A percentile compares a stretch with the other conserved stretches of the same genome.
Conservation (phyloP, 805 yeast species). For the Myxozyma melibiosi region DNA sequence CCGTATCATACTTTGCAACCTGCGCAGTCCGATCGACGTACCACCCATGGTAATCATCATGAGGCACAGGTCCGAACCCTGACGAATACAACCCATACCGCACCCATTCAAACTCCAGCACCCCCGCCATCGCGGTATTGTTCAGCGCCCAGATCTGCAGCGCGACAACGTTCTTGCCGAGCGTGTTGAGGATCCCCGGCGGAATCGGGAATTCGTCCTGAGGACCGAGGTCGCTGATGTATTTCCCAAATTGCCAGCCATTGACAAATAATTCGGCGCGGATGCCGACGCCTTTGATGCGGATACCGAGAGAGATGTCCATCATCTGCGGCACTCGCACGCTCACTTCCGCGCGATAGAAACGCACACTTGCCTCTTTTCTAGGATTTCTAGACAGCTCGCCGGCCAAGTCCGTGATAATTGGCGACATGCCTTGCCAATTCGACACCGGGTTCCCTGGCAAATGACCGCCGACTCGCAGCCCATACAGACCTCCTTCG, state of each 20-base stretch:
- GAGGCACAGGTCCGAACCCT: slow-evolving; percentile 18
- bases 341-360: slow-evolving; percentile 18
- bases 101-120: slow-evolving; percentile 24
- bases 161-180: slow-evolving; percentile 17
- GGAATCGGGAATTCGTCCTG: slow-evolving; percentile 29
- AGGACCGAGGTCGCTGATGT: slow-evolving; percentile 23
- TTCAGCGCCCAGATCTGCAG: slow-evolving; percentile 23
- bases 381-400: not conserved
- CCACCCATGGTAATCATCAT: slow-evolving; percentile 23
- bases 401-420: slow-evolving; percentile 3
- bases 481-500: slow-evolving; percentile 24
- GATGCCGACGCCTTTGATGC: slow-evolving; percentile 15
- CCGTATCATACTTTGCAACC: not conserved
- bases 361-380: slow-evolving; percentile 12
- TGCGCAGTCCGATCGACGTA: slow-evolving; percentile 16
- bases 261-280: slow-evolving; percentile 26
- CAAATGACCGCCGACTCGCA: slow-evolving; percentile 26
- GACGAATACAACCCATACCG: slow-evolving; percentile 10
- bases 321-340: slow-evolving; percentile 13
- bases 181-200: slow-evolving; percentile 22
- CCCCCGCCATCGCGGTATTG: slow-evolving; percentile 11
- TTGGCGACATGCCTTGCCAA: slow-evolving; percentile 14
- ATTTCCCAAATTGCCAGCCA: slow-evolving; percentile 29
- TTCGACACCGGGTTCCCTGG: slow-evolving; percentile 1
- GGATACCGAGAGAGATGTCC: slow-evolving; percentile 23